phyloP scores from a whole-genome alignment of 495 filamentous ascomycete species.

The Penicillium goetzii region DNA sequence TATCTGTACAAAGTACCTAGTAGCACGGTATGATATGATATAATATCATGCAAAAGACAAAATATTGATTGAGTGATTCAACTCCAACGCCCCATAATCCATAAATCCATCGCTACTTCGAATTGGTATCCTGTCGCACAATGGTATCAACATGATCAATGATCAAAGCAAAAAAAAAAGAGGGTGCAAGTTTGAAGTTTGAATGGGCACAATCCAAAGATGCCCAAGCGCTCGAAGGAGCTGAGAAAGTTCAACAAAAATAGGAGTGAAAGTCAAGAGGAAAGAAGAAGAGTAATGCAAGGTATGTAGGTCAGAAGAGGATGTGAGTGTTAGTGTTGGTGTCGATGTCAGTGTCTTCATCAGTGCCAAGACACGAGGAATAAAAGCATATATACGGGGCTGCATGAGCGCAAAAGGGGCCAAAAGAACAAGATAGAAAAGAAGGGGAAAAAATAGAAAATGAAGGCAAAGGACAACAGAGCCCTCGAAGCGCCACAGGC shows the following conservation, averaged over 20 bases:
- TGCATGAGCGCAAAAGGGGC: constrained; percentile 9
- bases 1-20: neutral
- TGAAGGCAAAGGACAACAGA: constrained; percentile 3
- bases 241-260: neutral
- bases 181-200: neutral
- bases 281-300: constrained; percentile 6
- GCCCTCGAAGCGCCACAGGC: neutral
- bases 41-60: neutral
- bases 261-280: neutral
- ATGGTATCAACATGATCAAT: constrained; percentile 33
- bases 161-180: neutral
- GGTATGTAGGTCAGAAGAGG: constrained; percentile 15
- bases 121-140: constrained; percentile 21
- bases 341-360: neutral
- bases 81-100: constrained; percentile 23
- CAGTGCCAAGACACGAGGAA: neutral
- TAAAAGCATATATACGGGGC: constrained; percentile 15
- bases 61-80: neutral
- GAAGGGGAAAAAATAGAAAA: constrained; percentile 10
- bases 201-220: constrained; percentile 2
- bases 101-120: constrained; percentile 17
- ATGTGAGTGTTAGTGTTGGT: neutral
- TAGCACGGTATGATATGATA: neutral
- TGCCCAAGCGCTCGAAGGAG: neutral
- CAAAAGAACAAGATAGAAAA: constrained; percentile 13